A percentile compares a stretch with the other conserved stretches of the same genome.
Evolutionary conservation across 208 protist species (phyloP).

Genomic region (Angomonas deanei): DNA sequence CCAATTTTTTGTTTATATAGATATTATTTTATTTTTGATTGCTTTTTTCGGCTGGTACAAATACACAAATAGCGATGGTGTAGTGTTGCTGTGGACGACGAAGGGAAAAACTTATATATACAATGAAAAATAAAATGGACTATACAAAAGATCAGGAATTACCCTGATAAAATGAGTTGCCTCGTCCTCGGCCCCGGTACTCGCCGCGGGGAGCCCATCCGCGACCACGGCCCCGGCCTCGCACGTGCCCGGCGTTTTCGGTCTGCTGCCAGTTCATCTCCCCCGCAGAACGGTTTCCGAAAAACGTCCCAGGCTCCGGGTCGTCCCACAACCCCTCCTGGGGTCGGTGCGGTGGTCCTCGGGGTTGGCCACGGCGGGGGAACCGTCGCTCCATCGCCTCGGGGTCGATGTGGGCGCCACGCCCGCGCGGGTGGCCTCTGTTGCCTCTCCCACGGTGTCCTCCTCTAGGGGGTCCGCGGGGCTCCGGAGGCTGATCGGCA

Average conservation of each 20-base stretch:
- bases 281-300: constrained; percentile 50
- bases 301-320: constrained; percentile 63
- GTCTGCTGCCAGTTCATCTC: constrained; percentile 77
- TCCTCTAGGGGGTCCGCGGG: constrained; percentile 7
- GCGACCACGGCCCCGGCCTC: constrained; percentile 11
- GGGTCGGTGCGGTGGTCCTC: constrained; percentile 7
- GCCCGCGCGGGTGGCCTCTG: constrained; percentile 6
- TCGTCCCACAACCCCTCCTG: constrained; percentile 71
- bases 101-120: too few relatives aligned
- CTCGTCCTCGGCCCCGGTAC: constrained; percentile 8
- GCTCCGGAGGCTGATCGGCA: neutral
- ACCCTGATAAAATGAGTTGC: too few relatives aligned
- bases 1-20: too few relatives aligned
- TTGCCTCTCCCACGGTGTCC: constrained; percentile 1
- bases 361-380: constrained; percentile 10
- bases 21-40: too few relatives aligned
- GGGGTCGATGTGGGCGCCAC: constrained; percentile 2
- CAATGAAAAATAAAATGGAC: too few relatives aligned
- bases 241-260: constrained; percentile 17
- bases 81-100: too few relatives aligned
- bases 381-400: neutral
- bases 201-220: constrained; percentile 5
- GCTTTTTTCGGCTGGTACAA: too few relatives aligned
- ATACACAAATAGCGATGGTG: too few relatives aligned
- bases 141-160: too few relatives aligned